These are phyloP conservation scores for Colletotrichum kahawae DNA, from an alignment of 2,329 filamentous ascomycete genomes.

Conservation along the genomic window DNA sequence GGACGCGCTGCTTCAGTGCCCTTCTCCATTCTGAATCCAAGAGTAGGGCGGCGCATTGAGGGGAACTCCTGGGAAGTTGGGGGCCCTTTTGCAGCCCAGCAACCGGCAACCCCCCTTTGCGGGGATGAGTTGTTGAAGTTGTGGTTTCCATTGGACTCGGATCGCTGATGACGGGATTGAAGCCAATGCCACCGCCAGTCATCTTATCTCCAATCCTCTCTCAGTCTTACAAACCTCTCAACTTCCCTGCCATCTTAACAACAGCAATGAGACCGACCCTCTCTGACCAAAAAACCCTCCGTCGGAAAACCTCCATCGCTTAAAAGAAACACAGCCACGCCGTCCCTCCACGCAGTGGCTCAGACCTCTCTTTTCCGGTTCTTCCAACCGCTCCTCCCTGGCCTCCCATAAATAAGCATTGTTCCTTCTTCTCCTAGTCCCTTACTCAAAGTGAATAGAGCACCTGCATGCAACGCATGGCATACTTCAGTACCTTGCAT, in stretches of 20 bases:
- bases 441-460: background rate
- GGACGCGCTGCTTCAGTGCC: too few relatives aligned
- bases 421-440: background rate
- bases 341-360: background rate
- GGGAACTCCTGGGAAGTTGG: background rate
- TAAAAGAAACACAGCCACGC: background rate
- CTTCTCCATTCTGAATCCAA: too few relatives aligned
- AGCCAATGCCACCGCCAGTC: background rate
- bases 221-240: background rate
- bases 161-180: background rate
- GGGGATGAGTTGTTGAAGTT: background rate
- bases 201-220: background rate
- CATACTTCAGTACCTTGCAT: background rate
- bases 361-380: background rate
- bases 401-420: background rate
- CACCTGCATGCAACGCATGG: background rate
- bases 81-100: background rate
- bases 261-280: background rate
- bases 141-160: background rate
- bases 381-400: background rate
- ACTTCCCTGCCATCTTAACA: background rate
- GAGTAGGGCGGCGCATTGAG: constrained; percentile 9
- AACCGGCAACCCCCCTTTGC: background rate
- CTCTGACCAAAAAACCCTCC: background rate
- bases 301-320: background rate